Evolutionary conservation across 176 grass and related monocot genomes (phyloP).

Genomic region (Hsuehochloa calcarea): DNA sequence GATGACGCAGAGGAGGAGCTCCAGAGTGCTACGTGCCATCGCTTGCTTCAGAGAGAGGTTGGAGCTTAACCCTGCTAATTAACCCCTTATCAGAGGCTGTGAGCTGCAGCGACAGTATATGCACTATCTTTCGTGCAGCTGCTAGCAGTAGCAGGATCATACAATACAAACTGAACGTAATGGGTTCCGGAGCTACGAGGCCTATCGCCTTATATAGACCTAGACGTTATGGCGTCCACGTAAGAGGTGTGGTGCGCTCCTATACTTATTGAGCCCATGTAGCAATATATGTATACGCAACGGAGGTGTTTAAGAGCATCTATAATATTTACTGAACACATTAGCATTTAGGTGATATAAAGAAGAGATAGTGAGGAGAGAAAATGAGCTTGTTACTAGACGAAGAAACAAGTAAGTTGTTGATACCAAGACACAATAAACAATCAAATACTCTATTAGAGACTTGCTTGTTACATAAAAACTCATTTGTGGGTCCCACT

Average conservation of each 20-base stretch:
- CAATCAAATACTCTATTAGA: too few relatives aligned
- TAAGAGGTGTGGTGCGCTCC: neutral
- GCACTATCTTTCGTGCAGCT: neutral
- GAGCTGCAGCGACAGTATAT: constrained; percentile 21
- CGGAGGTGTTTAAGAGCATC: too few relatives aligned
- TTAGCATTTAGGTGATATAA: too few relatives aligned
- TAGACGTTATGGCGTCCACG: constrained; percentile 15
- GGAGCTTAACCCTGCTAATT: neutral
- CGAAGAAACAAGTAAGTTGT: too few relatives aligned
- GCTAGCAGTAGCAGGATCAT: neutral
- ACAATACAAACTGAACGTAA: neutral
- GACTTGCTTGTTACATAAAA: too few relatives aligned
- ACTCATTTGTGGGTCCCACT: too few relatives aligned
- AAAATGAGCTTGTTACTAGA: too few relatives aligned
- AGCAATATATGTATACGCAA: too few relatives aligned
- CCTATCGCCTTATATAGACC: constrained; percentile 34
- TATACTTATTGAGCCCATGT: neutral
- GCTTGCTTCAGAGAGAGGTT: neutral
- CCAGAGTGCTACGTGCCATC: constrained; percentile 31
- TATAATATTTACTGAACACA: too few relatives aligned
- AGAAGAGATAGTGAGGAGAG: too few relatives aligned
- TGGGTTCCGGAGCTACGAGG: constrained; percentile 1
- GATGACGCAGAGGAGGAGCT: constrained; percentile 27
- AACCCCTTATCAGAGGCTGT: neutral
- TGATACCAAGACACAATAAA: too few relatives aligned